Evolutionary conservation across 148 eudicot species (phyloP).

Genomic region (Silene uniflora): DNA sequence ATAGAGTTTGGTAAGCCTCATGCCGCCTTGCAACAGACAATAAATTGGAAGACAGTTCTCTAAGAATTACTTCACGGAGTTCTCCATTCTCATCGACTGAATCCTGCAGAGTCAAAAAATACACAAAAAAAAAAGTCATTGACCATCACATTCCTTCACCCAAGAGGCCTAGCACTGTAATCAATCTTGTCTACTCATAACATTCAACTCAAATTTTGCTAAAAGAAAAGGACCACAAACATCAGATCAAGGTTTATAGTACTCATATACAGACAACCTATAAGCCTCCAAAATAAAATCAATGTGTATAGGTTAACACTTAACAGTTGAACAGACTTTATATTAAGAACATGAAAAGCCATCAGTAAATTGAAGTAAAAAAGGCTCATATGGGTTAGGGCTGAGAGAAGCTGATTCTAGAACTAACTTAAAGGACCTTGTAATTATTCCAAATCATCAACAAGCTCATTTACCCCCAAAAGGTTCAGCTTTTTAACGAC

Average conservation of each 20-base stretch:
- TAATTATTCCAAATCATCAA: background rate
- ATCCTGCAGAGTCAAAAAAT: constrained; percentile 45
- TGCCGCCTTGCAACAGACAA: constrained; percentile 79
- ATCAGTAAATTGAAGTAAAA: background rate
- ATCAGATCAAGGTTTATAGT: background rate
- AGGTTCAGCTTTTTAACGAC: no score
- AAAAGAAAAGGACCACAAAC: background rate
- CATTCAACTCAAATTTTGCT: background rate
- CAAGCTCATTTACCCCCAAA: no score
- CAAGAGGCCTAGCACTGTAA: background rate
- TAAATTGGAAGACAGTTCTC: constrained; percentile 62
- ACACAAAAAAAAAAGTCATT: background rate
- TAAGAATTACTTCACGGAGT: constrained; percentile 41
- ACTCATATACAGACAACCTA: no score
- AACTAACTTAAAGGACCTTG: background rate
- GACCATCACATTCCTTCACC: background rate
- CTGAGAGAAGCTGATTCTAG: constrained; percentile 5
- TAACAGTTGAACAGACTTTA: background rate
- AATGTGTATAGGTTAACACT: background rate
- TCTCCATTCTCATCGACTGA: constrained; percentile 45
- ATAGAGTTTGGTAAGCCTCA: constrained; percentile 72
- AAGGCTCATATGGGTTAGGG: background rate
- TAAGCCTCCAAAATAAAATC: background rate
- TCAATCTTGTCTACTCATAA: background rate
- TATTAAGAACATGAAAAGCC: background rate